These are phyloP conservation scores for Liquidambar formosana DNA, from an alignment of 164 flowering plant species.

Conservation along the genomic window DNA sequence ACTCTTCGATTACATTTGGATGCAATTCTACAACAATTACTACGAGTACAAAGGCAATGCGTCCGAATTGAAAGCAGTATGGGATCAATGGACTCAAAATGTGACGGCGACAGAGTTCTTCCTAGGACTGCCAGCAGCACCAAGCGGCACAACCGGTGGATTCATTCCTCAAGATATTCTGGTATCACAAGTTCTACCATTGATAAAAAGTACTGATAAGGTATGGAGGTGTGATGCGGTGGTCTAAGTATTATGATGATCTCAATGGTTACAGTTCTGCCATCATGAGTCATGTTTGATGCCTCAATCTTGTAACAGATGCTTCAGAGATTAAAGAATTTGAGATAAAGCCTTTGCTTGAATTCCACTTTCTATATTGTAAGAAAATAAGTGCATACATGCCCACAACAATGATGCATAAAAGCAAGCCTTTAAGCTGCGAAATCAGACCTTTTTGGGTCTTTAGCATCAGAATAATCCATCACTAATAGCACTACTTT, in stretches of 20 bases:
- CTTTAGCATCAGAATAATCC: too few relatives aligned
- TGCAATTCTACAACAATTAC: conserved; percentile 19
- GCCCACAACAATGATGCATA: too few relatives aligned
- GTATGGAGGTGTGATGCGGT: conserved; percentile 16
- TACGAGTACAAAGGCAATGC: conserved; percentile 11
- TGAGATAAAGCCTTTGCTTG: too few relatives aligned
- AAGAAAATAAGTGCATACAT: too few relatives aligned
- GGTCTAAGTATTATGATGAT: conserved; percentile 10
- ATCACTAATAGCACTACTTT: too few relatives aligned
- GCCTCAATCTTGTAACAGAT: neutral
- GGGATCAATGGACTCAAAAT: conserved; percentile 7
- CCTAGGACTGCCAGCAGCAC: conserved; percentile 13
- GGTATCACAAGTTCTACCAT: neutral
- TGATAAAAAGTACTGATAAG: neutral
- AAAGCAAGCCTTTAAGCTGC: too few relatives aligned
- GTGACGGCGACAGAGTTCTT: conserved; percentile 3
- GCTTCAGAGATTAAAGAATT: too few relatives aligned
- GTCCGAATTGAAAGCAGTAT: neutral
- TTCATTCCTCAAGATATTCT: neutral
- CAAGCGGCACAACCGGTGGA: neutral
- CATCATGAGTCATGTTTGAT: conserved; percentile 6
- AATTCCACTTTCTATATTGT: too few relatives aligned
- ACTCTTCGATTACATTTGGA: conserved; percentile 11
- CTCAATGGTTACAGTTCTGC: conserved; percentile 7
- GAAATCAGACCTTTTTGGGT: too few relatives aligned